phyloP scores from a whole-genome alignment of 1,284 basidiomycete species.

The Ganoderma resinaceum region DNA sequence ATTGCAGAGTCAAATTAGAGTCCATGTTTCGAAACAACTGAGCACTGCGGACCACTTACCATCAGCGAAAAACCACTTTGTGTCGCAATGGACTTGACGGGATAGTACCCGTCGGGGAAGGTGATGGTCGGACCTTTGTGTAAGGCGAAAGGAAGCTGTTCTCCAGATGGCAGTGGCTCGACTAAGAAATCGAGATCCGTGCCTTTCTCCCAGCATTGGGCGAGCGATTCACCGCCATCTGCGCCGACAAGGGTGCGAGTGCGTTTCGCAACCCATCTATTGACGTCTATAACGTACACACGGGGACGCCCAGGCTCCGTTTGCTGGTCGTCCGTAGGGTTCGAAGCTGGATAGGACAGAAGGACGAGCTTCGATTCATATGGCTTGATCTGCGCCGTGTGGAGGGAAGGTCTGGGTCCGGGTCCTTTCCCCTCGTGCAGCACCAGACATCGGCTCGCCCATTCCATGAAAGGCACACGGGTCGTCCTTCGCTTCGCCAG shows the following conservation, averaged over 20 bases:
- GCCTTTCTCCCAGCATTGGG: background rate
- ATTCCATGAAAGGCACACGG: background rate
- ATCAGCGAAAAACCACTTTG: background rate
- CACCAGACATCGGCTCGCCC: background rate
- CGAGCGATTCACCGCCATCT: background rate
- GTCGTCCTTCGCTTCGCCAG: background rate
- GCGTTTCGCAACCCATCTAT: background rate
- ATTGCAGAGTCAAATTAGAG: background rate
- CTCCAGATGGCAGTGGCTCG: background rate
- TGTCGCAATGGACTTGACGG: slow-evolving; percentile 1
- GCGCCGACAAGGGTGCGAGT: background rate
- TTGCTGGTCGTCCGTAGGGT: background rate
- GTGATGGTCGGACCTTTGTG: background rate
- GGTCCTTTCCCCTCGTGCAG: background rate
- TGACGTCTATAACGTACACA: background rate
- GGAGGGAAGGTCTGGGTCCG: background rate
- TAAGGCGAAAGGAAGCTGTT: background rate
- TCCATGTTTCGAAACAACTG: background rate
- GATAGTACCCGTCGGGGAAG: background rate
- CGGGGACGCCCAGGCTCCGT: background rate
- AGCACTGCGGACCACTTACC: background rate
- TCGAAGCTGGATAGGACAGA: background rate
- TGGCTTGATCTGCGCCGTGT: background rate
- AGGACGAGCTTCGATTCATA: background rate
- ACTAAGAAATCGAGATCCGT: background rate